Evolutionary conservation across 2,329 filamentous ascomycete genomes (phyloP).

Genomic region (Calonectria ilicicola): DNA sequence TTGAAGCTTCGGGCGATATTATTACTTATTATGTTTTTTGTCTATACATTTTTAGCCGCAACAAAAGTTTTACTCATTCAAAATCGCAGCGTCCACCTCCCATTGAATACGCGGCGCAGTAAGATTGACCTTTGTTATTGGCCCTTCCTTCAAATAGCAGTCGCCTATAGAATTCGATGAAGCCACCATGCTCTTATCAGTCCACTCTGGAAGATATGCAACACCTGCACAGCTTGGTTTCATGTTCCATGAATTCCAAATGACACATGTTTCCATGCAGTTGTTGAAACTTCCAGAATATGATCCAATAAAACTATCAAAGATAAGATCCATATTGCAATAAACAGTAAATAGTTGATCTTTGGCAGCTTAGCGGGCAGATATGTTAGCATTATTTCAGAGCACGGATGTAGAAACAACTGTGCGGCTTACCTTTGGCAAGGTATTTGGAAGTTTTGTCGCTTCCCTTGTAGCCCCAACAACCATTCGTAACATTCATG

Average conservation of each 20-base stretch:
- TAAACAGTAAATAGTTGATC: not conserved
- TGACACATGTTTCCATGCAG: not conserved
- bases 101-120: not conserved
- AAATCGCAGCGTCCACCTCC: not conserved
- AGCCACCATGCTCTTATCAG: not conserved
- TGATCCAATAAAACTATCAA: not conserved
- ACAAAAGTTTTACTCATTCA: not conserved
- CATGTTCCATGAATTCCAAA: not conserved
- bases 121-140: not conserved
- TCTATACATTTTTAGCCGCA: not conserved
- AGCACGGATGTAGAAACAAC: too few species aligned
- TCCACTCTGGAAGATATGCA: not conserved
- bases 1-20: not conserved
- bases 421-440: not conserved
- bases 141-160: not conserved
- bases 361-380: not conserved
- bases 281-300: not conserved
- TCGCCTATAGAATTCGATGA: not conserved
- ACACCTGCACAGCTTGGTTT: not conserved
- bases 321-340: not conserved
- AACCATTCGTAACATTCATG: not conserved
- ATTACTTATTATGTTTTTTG: not conserved
- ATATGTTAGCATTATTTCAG: not conserved
- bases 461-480: not conserved
- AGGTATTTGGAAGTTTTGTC: not conserved